These are phyloP conservation scores for Coemansia sp. DNA, from an alignment of 192 early-diverging fungal species.

Conservation along the genomic window DNA sequence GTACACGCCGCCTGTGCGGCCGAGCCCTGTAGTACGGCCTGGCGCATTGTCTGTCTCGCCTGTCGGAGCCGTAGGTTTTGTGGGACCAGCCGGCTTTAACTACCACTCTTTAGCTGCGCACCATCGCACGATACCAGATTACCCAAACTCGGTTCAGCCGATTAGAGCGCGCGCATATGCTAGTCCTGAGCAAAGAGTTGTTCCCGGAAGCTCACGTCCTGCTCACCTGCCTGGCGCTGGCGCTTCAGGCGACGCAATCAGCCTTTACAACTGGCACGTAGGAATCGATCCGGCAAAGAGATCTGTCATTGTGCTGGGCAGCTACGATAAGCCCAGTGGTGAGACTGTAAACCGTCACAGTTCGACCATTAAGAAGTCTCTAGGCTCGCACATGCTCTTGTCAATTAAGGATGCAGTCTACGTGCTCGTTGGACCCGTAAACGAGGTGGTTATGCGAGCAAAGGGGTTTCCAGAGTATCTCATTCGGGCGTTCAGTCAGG, in stretches of 20 bases:
- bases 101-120: constrained; percentile 5
- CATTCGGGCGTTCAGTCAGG: constrained; percentile 24
- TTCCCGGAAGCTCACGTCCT: constrained; percentile 46
- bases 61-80: not conserved
- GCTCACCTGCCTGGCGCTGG: constrained; percentile 21
- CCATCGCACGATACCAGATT: constrained; percentile 28
- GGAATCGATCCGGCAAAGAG: constrained; percentile 21
- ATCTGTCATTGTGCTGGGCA: constrained; percentile 30
- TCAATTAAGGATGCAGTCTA: constrained; percentile 30
- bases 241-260: not conserved
- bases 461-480: constrained; percentile 41
- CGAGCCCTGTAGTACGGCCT: constrained; percentile 13
- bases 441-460: constrained; percentile 33
- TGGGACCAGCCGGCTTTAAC: not conserved
- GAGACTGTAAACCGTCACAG: constrained; percentile 28
- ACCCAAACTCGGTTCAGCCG: constrained; percentile 44
- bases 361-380: constrained; percentile 24
- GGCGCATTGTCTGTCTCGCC: constrained; percentile 13
- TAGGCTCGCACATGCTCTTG: constrained; percentile 18
- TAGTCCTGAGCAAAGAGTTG: constrained; percentile 8
- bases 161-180: constrained; percentile 20
- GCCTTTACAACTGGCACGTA: constrained; percentile 28
- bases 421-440: constrained; percentile 25
- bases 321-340: constrained; percentile 27
- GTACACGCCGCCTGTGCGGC: constrained; percentile 15